Base-by-base conservation (phyloP, 78 protist species). In the Thecamonas trahens region DNA sequence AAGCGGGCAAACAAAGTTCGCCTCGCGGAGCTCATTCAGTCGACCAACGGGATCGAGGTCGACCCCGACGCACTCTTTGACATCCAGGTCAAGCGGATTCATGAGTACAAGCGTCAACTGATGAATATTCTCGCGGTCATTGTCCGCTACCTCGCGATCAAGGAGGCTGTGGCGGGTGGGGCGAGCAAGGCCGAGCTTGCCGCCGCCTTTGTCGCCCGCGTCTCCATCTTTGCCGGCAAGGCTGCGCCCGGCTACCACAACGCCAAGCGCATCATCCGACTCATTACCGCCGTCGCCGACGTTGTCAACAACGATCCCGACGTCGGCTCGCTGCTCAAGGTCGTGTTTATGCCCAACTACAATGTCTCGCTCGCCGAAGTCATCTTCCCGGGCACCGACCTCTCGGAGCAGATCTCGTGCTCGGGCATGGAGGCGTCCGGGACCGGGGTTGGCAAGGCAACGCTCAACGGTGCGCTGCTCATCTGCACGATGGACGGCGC, bases 351-450 rank as follows among this genome's bases (percentile, higher is more conserved):
- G 49, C 93, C 93, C 57, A 91, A 91, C 85, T 94, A 94, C 72
- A 67, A 81, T 38, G 94, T 92, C 8, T 79, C 93, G 3, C 80
- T 86, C 26, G 98, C 98, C 22, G 94, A 91, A 58, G 28, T 84
- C 60, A 89, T 94, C 70, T 80, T 95, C 55, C 98, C 98, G 6
- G 95, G 94, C 0, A 32, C 87, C 62, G 98, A 95, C 72, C 54
- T 95, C 60, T 79, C 86, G 32, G 86, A 95, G 80, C 98, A 95
- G 55, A 88, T 95, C 74, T 88, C 95, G 5, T 74, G 89, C 20
- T 96, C 98, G 31, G 95, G 96, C 18, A 89, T 88, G 3, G 98
- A 94, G 74, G 98, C 96, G 3, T 86, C 92, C 14, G 98, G 98
- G 20, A 95, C 98, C 15, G 67, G 88, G 47, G 87, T 87, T 83